Conservation (phyloP, 2,329 filamentous ascomycete species). For the Myriosclerotinia curreyana region DNA sequence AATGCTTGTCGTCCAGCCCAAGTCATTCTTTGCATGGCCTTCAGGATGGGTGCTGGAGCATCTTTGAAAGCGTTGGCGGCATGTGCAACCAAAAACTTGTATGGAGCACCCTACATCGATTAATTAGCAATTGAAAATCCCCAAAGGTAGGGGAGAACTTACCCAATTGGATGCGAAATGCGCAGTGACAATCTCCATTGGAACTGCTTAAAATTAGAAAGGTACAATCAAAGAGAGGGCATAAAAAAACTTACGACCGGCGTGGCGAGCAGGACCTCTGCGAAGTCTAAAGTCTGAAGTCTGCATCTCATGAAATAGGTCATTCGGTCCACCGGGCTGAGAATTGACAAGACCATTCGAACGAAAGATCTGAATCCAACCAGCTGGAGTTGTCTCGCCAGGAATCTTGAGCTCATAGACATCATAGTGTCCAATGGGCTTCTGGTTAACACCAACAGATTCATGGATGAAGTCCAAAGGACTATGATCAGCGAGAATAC, state of each 20-base stretch:
- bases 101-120: constrained; percentile 53
- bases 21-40: constrained; percentile 51
- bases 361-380: constrained; percentile 4
- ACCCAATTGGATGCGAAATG: constrained; percentile 50
- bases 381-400: constrained; percentile 37
- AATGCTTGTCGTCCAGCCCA: constrained; percentile 47
- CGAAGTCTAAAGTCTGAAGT: constrained; percentile 44
- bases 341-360: constrained; percentile 42
- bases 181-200: constrained; percentile 50
- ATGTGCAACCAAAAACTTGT: constrained; percentile 62
- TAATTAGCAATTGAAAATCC: constrained; percentile 13
- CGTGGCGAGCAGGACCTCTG: constrained; percentile 23
- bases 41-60: constrained; percentile 49
- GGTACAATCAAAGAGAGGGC: constrained; percentile 21
- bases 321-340: constrained; percentile 55
- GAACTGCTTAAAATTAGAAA: constrained; percentile 33
- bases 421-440: constrained; percentile 34
- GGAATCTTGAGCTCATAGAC: constrained; percentile 47
- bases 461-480: background rate
- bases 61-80: constrained; percentile 49
- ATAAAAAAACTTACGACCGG: constrained; percentile 38
- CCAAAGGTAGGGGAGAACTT: constrained; percentile 29
- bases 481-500: background rate
- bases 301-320: constrained; percentile 55
- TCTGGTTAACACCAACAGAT: constrained; percentile 8